Base-by-base conservation (phyloP, 2,329 filamentous ascomycete species). In the Clarireedia homoeocarpa region DNA sequence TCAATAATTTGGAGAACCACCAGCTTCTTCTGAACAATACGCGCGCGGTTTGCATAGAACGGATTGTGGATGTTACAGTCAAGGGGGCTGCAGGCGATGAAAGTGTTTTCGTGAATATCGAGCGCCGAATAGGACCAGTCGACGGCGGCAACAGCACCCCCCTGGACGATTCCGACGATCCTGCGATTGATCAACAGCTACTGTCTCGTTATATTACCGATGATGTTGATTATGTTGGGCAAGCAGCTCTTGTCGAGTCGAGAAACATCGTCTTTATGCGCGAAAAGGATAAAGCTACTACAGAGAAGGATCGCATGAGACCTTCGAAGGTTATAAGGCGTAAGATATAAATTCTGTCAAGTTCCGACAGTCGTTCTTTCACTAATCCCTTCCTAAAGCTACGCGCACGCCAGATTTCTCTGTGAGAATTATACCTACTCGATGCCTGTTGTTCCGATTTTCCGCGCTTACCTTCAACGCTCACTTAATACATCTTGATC, bases 391-490 rank as follows among this genome's bases (percentile, higher is more conserved):
- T 40, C 48, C 23, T 58, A 54, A 55, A 63, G 60, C 65, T 38
- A 27, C 47, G 24, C 53, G 61, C 42, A 53, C 58, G 12, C 75
- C 83, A 0, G 74, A 79, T 48, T 81, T 83, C 63, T 74, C 73
- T 17, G 76, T 87, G 63, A 73, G 74, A 0, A 72, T 96, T 24
- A 79, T 73, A 0, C 89, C 91, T 0, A 84, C 85, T 2, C 76
- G 81, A 2, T 75, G 80, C 4, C 80, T 96, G 4, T 82, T 99
- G 53, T 96, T 95, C 73, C 84, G 91, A 57, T 97, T 92, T 75
- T 94, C 88, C 20, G 91, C 91, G 0, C 80, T 99, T 36, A 92
- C 88, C 2, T 91, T 90, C 75, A 99, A 99, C 71, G 89, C 90
- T 1, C 94, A 99, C 71, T 77, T 80, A 15, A 96, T 99, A 63